A percentile compares a stretch with the other conserved stretches of the same genome.
phyloP scores from a whole-genome alignment of 2,329 filamentous ascomycete genomes.

The Fusarium dimerum region DNA sequence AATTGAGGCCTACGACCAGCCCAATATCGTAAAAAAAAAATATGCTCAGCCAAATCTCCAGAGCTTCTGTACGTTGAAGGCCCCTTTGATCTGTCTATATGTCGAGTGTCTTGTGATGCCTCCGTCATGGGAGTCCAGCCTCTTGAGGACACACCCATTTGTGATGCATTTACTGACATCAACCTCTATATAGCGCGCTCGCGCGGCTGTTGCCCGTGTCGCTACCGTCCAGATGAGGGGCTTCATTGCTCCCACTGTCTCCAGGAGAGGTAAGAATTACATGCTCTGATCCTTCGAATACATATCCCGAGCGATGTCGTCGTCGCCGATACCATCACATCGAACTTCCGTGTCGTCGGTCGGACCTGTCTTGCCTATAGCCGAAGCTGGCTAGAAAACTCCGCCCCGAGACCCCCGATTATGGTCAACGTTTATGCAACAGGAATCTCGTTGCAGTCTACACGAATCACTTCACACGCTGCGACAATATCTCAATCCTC shows the following conservation, averaged over 20 bases:
- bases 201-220: constrained; percentile 50
- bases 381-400: constrained; percentile 24
- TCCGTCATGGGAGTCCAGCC: too few species aligned
- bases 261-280: constrained; percentile 58
- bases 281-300: constrained; percentile 1
- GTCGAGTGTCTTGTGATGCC: too few species aligned
- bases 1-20: constrained; percentile 49
- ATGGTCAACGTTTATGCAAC: constrained; percentile 19
- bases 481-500: background rate
- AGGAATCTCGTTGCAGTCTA: background rate
- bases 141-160: too few species aligned
- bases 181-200: constrained; percentile 47
- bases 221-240: constrained; percentile 51
- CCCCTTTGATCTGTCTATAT: background rate
- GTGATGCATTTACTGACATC: constrained; percentile 2
- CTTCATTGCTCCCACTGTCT: constrained; percentile 62
- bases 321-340: constrained; percentile 1
- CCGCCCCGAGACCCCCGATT: constrained; percentile 28
- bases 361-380: constrained; percentile 24
- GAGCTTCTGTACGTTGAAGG: constrained; percentile 53
- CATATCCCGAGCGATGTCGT: background rate
- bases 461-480: background rate
- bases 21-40: constrained; percentile 36
- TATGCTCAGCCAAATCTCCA: constrained; percentile 58
- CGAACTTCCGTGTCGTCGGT: constrained; percentile 11